Percentiles rank a stretch among this genome's conserved stretches.
Conservation (phyloP, 768 basidiomycete genomes). For the Podaxis sp. region DNA sequence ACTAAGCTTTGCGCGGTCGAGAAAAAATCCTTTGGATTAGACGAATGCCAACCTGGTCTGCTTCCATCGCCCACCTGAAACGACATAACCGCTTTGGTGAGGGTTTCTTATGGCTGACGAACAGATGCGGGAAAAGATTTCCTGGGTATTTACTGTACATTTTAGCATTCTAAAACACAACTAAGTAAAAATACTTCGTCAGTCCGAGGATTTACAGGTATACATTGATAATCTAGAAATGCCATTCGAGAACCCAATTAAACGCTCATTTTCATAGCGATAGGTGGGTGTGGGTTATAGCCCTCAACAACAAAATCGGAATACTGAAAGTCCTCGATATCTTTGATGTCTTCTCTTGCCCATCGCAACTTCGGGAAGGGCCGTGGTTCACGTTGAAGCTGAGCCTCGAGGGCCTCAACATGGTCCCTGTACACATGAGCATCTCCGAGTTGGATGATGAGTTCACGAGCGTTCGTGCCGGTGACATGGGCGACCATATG, state of each 20-base stretch:
- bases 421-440: slow-evolving; percentile 97
- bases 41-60: no score
- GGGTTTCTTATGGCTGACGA: no score
- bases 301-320: slow-evolving; percentile 87
- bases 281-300: slow-evolving; percentile 79
- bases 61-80: no score
- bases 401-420: slow-evolving; percentile 78
- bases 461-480: slow-evolving; percentile 79
- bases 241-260: neutral
- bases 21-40: no score
- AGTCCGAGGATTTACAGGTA: neutral
- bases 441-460: slow-evolving; percentile 95
- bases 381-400: slow-evolving; percentile 75
- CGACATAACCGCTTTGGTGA: no score
- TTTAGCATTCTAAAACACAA: neutral
- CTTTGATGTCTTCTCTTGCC: slow-evolving; percentile 57
- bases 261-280: slow-evolving; percentile 97
- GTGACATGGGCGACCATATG: slow-evolving; percentile 98
- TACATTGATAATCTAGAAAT: no score
- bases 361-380: slow-evolving; percentile 82
- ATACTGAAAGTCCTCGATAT: slow-evolving; percentile 78
- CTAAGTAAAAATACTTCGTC: neutral
- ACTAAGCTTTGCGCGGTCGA: no score
- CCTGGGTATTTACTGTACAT: neutral
- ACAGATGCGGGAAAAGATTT: no score